Percentiles rank a stretch among this genome's conserved stretches.
Evolutionary conservation across 2,329 filamentous ascomycete species (phyloP).

Genomic region (Zymoseptoria brevis): DNA sequence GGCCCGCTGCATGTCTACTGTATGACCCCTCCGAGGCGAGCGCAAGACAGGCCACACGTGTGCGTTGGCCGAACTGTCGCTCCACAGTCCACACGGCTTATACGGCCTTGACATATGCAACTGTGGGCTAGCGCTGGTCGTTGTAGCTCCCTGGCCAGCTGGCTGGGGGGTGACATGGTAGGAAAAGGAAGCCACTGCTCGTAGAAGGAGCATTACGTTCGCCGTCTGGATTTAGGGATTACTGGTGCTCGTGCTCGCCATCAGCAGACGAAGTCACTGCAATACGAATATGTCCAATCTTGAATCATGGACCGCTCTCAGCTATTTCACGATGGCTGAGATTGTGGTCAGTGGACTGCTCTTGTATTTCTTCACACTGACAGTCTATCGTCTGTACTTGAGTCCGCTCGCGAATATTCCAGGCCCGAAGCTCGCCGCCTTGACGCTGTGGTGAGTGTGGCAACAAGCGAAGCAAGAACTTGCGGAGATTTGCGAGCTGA

Average conservation of each 20-base stretch:
- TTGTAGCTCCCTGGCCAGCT: not conserved
- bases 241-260: not conserved
- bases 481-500: not conserved
- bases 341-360: not conserved
- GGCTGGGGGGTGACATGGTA: not conserved
- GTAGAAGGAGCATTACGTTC: not conserved
- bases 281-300: not conserved
- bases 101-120: not conserved
- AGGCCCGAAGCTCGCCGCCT: constrained; percentile 29
- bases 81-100: not conserved
- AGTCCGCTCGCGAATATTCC: constrained; percentile 29
- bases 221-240: not conserved
- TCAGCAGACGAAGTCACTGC: not conserved
- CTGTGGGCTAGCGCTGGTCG: not conserved
- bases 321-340: not conserved
- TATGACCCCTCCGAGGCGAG: not conserved
- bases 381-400: constrained; percentile 25
- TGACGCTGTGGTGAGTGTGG: constrained; percentile 15
- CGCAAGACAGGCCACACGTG: not conserved
- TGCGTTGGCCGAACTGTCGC: not conserved
- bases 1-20: not conserved
- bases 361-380: not conserved
- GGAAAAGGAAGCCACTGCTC: not conserved
- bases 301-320: not conserved
- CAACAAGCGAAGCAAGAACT: not conserved